phyloP scores from a whole-genome alignment of 179 eudicot species.

The Camellia oleifera region DNA sequence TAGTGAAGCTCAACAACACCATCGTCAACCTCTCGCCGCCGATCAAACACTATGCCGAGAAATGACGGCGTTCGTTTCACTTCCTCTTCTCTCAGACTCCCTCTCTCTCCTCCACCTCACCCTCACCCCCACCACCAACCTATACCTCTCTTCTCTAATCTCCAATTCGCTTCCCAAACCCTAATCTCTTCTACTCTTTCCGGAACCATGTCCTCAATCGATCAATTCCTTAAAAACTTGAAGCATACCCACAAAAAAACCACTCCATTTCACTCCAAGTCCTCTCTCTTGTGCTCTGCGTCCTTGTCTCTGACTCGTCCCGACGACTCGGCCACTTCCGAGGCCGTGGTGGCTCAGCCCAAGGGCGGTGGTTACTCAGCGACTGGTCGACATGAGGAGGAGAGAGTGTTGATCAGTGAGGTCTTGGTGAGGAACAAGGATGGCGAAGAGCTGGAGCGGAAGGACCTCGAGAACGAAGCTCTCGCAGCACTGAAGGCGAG shows the following conservation, averaged over 20 bases:
- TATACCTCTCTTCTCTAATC: conserved; percentile 27
- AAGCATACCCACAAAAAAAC: conserved; percentile 9
- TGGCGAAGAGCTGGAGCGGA: conserved; percentile 87
- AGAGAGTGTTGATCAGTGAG: conserved; percentile 93
- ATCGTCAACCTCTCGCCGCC: not conserved
- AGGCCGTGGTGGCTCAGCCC: conserved; percentile 25
- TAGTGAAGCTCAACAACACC: not conserved
- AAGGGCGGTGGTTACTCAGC: conserved; percentile 25
- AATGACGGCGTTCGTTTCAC: conserved; percentile 54
- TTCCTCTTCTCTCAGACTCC: conserved; percentile 50
- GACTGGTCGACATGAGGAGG: conserved; percentile 59
- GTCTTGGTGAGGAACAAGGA: conserved; percentile 84
- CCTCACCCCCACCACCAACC: conserved; percentile 18
- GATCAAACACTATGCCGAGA: conserved; percentile 38
- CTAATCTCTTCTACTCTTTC: conserved; percentile 32
- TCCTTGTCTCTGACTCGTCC: conserved; percentile 42
- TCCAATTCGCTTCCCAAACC: conserved; percentile 47
- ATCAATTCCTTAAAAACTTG: conserved; percentile 35
- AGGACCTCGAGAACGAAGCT: conserved; percentile 78
- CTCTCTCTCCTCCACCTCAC: conserved; percentile 21
- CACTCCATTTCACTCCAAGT: conserved; percentile 6
- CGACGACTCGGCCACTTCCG: conserved; percentile 27
- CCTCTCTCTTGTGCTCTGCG: conserved; percentile 49
- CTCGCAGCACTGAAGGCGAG: conserved; percentile 69
- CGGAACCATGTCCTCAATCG: conserved; percentile 35